Base-by-base conservation (phyloP, 768 basidiomycete genomes). In the Suillus clintonianus region DNA sequence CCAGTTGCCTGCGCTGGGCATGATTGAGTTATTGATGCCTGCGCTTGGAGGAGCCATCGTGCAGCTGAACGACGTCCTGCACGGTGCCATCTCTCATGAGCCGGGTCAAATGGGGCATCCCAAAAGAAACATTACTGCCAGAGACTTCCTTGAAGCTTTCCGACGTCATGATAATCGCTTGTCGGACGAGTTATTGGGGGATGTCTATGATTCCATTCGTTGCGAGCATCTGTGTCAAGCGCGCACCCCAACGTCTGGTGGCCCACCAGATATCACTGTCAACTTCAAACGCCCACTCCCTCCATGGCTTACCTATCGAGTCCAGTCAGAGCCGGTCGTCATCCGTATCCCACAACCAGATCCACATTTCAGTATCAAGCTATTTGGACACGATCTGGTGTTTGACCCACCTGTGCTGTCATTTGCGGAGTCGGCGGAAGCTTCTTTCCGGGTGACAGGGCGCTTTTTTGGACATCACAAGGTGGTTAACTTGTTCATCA, bases 301-400 rank as follows among this genome's bases (percentile, higher is more conserved):
- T 1, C 78, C 85, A 6, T 87, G 90, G 54, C 81, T 99, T 59
- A 97, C 94, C 0, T 93, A 94, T 78, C 90, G 92, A 71, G 79
- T 88, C 13, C 92, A 95, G 73, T 97, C 94, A 1, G 94, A 97
- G 62, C 88, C 89, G n/a, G n/a, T n/a, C n/a, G n/a, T n/a, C n/a
- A n/a, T n/a, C n/a, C n/a, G n/a, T n/a, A n/a, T n/a, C n/a, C 92
- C 94, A 15, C 87, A 90, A 58, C 82, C 89, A 5, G 97, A 99
- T 74, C 84, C 91, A n/a, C 79, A 87, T 37, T 85, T 99, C 65
- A 83, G 80, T 24, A 37, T 37, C 36, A 37, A 37, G 70, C 36
- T 37, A 37, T 37, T 88, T 62, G 97, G 97, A 10, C 90, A 95
- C 71, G 95, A 94, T 67, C 81, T 99, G 59, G 79, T 83, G 41